Evolutionary conservation across 768 basidiomycete species (phyloP), one percentile per base, ranked within the genome.

Genomic region (Mycena latifolia): DNA sequence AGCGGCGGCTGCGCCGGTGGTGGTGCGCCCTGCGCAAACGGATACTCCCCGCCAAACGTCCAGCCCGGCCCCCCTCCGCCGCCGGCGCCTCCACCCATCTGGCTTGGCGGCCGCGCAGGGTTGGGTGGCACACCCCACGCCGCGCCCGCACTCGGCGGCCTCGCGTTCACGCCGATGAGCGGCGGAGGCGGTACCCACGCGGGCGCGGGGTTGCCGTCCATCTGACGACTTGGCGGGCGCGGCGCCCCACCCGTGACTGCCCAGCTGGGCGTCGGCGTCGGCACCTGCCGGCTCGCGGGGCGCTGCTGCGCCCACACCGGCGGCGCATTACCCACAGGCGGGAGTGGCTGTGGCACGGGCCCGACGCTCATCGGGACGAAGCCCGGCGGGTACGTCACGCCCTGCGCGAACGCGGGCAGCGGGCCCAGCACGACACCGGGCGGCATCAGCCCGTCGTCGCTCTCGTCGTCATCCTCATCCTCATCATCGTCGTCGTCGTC

Each of bases 331-430:
- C 33, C 33, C n/a, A 7, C 41, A 6, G 45, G 12, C 22, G 58
- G 60, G 28, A 61, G 60, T 12, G 60, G 18, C 53, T 37, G 52
- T 14, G 56, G 43, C 31, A 15, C 9, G 15, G 61, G 50, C 10
- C 8, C 29, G 28, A 48, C 24, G 50, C 45, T 41, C 52, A 43
- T 46, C 3, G 61, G 61, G 24, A 67, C 56, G 25, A 67, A 67
- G 1, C 61, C 66, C 5, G 51, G 43, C 3, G 66, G 66, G 18
- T 47, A 57, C n/a, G 45, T 54, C 20, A 63, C 66, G 29, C 61
- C 61, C 56, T 63, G 66, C 6, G 61, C 61, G 31, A 63, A 67
- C 6, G 61, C 66, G 8, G 66, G 66, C 1, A 67, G 52, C 17
- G 66, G 66, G 1, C 55, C 51, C 31, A 67, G 12, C 41, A 41